Conservation (phyloP, 148 eudicot species). For the Camellia granthamiana region DNA sequence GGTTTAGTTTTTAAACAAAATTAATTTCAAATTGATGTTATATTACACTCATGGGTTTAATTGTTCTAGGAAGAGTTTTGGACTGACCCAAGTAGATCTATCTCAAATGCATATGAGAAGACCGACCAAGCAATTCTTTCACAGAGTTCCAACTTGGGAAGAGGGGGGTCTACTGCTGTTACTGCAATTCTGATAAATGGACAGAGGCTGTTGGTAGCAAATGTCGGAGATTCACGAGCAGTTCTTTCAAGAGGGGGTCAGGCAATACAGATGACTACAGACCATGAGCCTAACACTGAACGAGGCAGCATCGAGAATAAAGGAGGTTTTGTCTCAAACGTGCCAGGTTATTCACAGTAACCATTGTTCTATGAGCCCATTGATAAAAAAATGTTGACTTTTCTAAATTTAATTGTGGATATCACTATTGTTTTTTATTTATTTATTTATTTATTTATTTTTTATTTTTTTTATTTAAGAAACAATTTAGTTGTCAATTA, state of each 20-base stretch:
- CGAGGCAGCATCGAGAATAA: constrained; percentile 45
- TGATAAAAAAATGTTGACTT: background rate
- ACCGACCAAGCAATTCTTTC: constrained; percentile 55
- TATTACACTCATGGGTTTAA: background rate
- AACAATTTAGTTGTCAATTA: background rate
- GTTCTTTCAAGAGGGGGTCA: constrained; percentile 52
- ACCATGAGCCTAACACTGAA: constrained; percentile 57
- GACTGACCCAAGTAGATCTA: constrained; percentile 45
- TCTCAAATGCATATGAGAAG: constrained; percentile 51
- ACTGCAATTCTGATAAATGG: constrained; percentile 57
- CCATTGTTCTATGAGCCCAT: constrained; percentile 2
- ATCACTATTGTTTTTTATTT: background rate
- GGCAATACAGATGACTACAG: constrained; percentile 50
- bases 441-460: too few species aligned
- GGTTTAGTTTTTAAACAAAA: background rate
- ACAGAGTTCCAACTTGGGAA: constrained; percentile 37
- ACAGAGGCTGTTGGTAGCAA: constrained; percentile 50
- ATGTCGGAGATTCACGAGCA: constrained; percentile 63
- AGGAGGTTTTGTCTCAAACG: constrained; percentile 62
- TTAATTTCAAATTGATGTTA: background rate
- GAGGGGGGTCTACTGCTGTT: constrained; percentile 68
- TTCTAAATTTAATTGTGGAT: background rate
- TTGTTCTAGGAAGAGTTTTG: constrained; percentile 51
- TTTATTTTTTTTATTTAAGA: background rate
- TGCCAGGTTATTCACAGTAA: constrained; percentile 45